phyloP scores from a whole-genome alignment of 441 rosid species.

The Francoa sonchifolia region DNA sequence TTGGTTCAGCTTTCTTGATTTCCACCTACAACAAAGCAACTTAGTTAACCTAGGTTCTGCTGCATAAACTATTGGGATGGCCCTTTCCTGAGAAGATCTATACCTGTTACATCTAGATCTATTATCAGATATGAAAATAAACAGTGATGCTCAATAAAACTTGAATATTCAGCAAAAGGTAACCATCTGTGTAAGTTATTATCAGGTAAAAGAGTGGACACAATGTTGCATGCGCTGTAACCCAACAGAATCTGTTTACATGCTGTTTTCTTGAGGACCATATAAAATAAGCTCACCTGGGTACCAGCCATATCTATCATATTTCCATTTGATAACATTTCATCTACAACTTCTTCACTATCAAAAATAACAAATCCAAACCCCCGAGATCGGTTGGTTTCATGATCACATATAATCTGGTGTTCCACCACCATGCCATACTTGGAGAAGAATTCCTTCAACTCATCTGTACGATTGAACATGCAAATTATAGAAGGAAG shows the following conservation, averaged over 20 bases:
- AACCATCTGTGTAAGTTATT: no score
- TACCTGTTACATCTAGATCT: slow-evolving; percentile 30
- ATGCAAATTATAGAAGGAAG: neutral
- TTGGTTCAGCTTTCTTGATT: slow-evolving; percentile 99
- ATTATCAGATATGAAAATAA: slow-evolving; percentile 13
- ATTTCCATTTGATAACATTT: slow-evolving; percentile 65
- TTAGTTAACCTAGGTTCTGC: slow-evolving; percentile 76
- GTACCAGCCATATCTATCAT: slow-evolving; percentile 88
- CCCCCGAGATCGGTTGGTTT: slow-evolving; percentile 68
- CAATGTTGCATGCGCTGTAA: slow-evolving; percentile 3
- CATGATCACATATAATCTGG: slow-evolving; percentile 84
- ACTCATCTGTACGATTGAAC: slow-evolving; percentile 40
- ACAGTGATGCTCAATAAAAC: no score
- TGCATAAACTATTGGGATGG: slow-evolving; percentile 30
- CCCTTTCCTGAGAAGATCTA: slow-evolving; percentile 29
- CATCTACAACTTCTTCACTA: slow-evolving; percentile 75
- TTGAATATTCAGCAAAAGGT: no score
- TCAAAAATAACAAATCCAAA: slow-evolving; percentile 88
- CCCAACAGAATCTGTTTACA: slow-evolving; percentile 10
- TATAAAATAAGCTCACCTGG: slow-evolving; percentile 54
- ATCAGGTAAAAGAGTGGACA: no score
- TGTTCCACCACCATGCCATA: slow-evolving; percentile 61
- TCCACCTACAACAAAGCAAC: slow-evolving; percentile 99
- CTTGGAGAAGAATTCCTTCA: slow-evolving; percentile 60
- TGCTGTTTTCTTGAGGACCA: slow-evolving; percentile 13